Evolutionary conservation across 352 stramenopile genomes (phyloP).

Genomic region (Pythium plurisporium): DNA sequence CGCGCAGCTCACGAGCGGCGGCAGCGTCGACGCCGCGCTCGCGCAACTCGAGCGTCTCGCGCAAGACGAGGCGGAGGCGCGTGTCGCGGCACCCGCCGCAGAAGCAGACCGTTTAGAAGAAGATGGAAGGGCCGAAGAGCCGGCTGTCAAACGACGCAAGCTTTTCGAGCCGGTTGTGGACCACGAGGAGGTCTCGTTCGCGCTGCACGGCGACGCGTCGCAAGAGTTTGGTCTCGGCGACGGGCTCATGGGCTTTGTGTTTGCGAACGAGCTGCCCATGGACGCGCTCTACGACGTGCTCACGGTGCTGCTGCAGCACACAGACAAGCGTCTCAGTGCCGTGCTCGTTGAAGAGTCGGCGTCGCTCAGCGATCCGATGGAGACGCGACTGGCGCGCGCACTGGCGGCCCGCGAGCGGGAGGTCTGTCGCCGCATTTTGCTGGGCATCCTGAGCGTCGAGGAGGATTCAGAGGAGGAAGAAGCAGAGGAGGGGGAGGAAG

Average conservation of each 20-base stretch:
- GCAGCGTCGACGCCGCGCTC: slow-evolving; percentile 21
- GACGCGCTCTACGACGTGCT: slow-evolving; percentile 66
- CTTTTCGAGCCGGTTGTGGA: slow-evolving; percentile 23
- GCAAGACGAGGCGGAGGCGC: slow-evolving; percentile 7
- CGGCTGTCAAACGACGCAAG: slow-evolving; percentile 42
- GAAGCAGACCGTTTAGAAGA: slow-evolving; percentile 3
- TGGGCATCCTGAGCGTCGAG: slow-evolving; percentile 58
- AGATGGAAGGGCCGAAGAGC: slow-evolving; percentile 5
- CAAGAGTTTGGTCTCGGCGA: slow-evolving; percentile 61
- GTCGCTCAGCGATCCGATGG: background rate
- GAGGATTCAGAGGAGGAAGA: slow-evolving; percentile 32
- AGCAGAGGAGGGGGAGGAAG: slow-evolving; percentile 11
- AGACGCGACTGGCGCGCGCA: slow-evolving; percentile 17
- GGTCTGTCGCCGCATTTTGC: slow-evolving; percentile 53
- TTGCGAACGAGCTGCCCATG: slow-evolving; percentile 41
- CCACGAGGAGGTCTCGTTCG: slow-evolving; percentile 44
- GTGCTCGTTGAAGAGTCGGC: no score
- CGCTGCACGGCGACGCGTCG: slow-evolving; percentile 41
- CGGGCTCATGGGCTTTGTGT: slow-evolving; percentile 59
- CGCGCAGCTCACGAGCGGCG: slow-evolving; percentile 17
- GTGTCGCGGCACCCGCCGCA: background rate
- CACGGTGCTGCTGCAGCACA: slow-evolving; percentile 48
- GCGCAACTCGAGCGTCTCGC: slow-evolving; percentile 14
- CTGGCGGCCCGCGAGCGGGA: slow-evolving; percentile 47
- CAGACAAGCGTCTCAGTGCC: slow-evolving; percentile 63